Base-by-base conservation (phyloP, 257 asterid species). In the Asclepias syriaca region DNA sequence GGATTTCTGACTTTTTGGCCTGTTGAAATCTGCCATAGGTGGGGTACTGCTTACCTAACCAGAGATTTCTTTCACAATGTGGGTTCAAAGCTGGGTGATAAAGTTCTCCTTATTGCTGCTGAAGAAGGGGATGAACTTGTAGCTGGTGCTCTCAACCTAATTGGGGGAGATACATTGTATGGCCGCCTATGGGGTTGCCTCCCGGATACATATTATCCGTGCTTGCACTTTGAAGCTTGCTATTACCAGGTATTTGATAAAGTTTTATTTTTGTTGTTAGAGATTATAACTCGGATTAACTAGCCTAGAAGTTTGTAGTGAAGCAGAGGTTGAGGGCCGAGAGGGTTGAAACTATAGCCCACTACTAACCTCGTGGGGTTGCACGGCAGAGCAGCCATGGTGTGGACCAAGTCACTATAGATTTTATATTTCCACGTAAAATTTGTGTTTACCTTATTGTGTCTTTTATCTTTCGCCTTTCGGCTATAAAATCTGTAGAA, bases 111-210 rank as follows among this genome's bases (percentile, higher is more conserved):
- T 74, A 74, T 94, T 46, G 81, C 90, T 65, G 99, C 98, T 10
- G 90, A 94, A 88, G 93, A 91, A 79, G 95, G 84, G 66, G 96
- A 81, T 46, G 87, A 94, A 74, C 77, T 84, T 56, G 93, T 94
- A 15, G 99, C 96, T 63, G 98, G 93, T 43, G 99, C 99, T 56
- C 93, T 94, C 70, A 91, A 94, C 84, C 86, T 94, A 59, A 90
- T 94, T 57, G 99, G 99, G 50, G 99, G 97, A 39, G 92, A 89
- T 74, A 84, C 98, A 18, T 79, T 94, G 68, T 91, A 88, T 22
- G 99, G 99, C 39, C 96, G 98, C 77, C 74, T 94, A 82, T 94
- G 99, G 99, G 99, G 99, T 72, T 94, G 98, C 82, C 95, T 81
- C 80, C 98, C 99, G 40, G 83, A 78, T 77, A 86, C 85, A 66